Evolutionary conservation across 768 basidiomycete species (phyloP).

Genomic region (Mycena latifolia): DNA sequence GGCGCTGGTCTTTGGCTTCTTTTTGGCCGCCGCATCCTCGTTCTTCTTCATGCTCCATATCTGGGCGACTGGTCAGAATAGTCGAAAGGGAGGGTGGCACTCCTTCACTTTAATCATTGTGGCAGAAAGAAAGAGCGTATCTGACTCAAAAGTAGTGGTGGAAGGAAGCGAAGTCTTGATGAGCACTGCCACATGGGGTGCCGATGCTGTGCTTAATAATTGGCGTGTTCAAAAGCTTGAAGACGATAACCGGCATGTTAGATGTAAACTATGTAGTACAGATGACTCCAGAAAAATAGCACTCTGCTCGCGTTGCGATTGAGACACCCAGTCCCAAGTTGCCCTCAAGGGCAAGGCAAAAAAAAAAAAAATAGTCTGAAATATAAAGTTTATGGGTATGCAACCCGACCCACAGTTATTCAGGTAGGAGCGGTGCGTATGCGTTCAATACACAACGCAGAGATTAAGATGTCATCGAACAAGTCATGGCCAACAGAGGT

Average conservation of each 20-base stretch:
- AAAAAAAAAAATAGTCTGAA: no score
- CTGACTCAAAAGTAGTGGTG: constrained; percentile 48
- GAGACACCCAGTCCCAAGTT: no score
- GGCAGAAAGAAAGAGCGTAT: constrained; percentile 40
- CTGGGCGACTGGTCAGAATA: constrained; percentile 54
- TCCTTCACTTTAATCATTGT: constrained; percentile 62
- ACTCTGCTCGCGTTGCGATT: no score
- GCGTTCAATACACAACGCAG: constrained; percentile 55
- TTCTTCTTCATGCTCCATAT: constrained; percentile 99
- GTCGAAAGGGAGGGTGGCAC: not conserved
- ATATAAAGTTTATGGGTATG: no score
- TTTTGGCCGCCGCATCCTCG: constrained; percentile 97
- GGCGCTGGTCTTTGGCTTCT: constrained; percentile 97
- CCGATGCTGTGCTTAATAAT: not conserved
- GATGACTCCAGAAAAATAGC: constrained; percentile 3
- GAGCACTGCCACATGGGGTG: constrained; percentile 18
- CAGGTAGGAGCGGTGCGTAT: constrained; percentile 50
- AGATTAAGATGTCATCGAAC: constrained; percentile 58
- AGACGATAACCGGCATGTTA: no score
- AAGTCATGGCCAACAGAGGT: constrained; percentile 53
- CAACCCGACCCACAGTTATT: no score
- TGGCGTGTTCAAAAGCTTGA: no score
- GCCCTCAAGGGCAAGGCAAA: no score
- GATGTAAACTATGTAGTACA: constrained; percentile 8
- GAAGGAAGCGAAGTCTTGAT: constrained; percentile 24